phyloP scores from a whole-genome alignment of 805 yeast species.

The Barnettozyma vustinii region DNA sequence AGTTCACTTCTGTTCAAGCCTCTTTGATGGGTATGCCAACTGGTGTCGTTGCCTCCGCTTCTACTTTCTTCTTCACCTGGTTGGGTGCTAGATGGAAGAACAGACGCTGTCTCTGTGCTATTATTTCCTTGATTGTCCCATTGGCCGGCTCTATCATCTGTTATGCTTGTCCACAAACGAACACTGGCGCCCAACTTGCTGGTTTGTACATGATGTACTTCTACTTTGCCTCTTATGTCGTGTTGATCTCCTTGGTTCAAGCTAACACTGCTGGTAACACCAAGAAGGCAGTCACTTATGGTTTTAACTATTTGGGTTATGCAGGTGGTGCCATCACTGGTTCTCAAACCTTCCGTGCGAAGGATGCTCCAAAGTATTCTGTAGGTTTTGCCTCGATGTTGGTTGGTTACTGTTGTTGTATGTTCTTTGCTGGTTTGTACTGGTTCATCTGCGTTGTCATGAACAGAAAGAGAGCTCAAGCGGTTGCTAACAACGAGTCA shows the following conservation, averaged over 20 bases:
- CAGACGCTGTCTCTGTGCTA: slow-evolving; percentile 24
- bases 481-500: background rate
- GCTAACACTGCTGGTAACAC: slow-evolving; percentile 45
- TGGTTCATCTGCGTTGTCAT: slow-evolving; percentile 29
- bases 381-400: slow-evolving; percentile 41
- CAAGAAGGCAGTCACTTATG: slow-evolving; percentile 33
- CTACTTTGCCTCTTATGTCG: slow-evolving; percentile 29
- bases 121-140: slow-evolving; percentile 25
- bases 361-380: slow-evolving; percentile 37
- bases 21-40: slow-evolving; percentile 26
- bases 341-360: slow-evolving; percentile 41
- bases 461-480: slow-evolving; percentile 24
- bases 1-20: slow-evolving; percentile 21
- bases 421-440: slow-evolving; percentile 31
- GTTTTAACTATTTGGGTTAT: slow-evolving; percentile 34
- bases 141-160: slow-evolving; percentile 26
- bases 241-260: slow-evolving; percentile 28
- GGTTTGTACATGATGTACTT: slow-evolving; percentile 31
- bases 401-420: slow-evolving; percentile 36
- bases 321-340: slow-evolving; percentile 41
- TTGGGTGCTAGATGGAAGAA: slow-evolving; percentile 28
- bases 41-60: slow-evolving; percentile 28
- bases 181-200: slow-evolving; percentile 26
- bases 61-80: slow-evolving; percentile 29
- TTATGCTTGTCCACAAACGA: slow-evolving; percentile 19